Conservation (phyloP, 2,329 filamentous ascomycete species). For the Talaromyces sp. region DNA sequence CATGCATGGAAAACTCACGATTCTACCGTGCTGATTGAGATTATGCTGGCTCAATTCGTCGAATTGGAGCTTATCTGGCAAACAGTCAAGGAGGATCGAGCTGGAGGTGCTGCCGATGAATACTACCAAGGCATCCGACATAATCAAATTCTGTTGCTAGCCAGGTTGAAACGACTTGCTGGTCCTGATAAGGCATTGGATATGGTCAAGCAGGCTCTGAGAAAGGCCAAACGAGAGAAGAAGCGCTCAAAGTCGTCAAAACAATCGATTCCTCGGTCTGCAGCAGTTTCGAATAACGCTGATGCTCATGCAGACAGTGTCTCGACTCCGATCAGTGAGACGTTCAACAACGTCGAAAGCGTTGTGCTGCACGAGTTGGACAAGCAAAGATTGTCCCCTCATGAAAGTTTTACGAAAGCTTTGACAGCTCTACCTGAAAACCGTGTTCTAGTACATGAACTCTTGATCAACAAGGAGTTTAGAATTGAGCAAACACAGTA, state of each 20-base stretch:
- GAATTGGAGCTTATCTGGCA: constrained; percentile 65
- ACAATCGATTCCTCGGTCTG: constrained; percentile 56
- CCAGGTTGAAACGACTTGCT: constrained; percentile 59
- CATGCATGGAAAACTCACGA: constrained; percentile 64
- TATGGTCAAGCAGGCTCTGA: constrained; percentile 58
- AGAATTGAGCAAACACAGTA: constrained; percentile 52
- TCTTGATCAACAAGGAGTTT: constrained; percentile 62
- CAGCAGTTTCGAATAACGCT: constrained; percentile 35
- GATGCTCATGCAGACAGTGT: constrained; percentile 37
- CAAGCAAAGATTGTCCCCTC: constrained; percentile 34
- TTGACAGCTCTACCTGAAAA: constrained; percentile 61
- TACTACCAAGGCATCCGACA: constrained; percentile 63
- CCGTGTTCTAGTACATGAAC: constrained; percentile 59
- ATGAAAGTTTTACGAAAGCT: constrained; percentile 48
- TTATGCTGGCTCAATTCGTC: constrained; percentile 64
- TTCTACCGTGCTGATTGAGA: constrained; percentile 59
- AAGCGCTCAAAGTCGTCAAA: constrained; percentile 50
- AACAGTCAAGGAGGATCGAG: constrained; percentile 60
- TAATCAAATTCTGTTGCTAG: constrained; percentile 61
- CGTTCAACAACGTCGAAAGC: constrained; percentile 36
- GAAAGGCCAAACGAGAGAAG: constrained; percentile 54
- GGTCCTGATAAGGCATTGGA: constrained; percentile 58
- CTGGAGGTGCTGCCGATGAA: constrained; percentile 59
- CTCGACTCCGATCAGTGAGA: constrained; percentile 39
- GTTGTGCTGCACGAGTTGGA: constrained; percentile 35